Evolutionary conservation across 2,329 filamentous ascomycete genomes (phyloP).

Genomic region (Pestalotiopsis sp.): DNA sequence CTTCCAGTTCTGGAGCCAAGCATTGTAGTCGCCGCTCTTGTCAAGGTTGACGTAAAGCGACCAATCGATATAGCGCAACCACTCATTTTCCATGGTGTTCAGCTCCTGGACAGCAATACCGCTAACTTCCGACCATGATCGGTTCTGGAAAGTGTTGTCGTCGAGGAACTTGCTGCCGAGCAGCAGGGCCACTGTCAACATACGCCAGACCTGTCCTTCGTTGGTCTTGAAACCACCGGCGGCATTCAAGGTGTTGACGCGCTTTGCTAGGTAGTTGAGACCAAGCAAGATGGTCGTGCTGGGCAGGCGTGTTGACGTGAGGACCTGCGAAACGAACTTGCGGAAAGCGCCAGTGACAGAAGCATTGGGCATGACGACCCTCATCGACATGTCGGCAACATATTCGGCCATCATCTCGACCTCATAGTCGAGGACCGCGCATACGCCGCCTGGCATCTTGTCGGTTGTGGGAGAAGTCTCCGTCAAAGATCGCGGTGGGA

Average conservation of each 20-base stretch:
- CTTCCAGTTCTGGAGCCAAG: slow-evolving; percentile 64
- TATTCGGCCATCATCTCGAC: slow-evolving; percentile 97
- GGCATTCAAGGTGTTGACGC: slow-evolving; percentile 74
- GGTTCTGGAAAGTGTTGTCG: slow-evolving; percentile 97
- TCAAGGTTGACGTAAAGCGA: slow-evolving; percentile 84
- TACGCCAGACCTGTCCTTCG: slow-evolving; percentile 79
- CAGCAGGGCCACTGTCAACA: slow-evolving; percentile 82
- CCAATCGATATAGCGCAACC: slow-evolving; percentile 83
- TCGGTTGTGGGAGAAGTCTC: slow-evolving; percentile 28
- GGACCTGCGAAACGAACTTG: slow-evolving; percentile 89
- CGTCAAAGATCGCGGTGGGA: slow-evolving; percentile 30
- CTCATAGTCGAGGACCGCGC: slow-evolving; percentile 93
- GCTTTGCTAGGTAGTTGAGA: slow-evolving; percentile 84
- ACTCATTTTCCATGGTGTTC: slow-evolving; percentile 84
- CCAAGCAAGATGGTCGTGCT: slow-evolving; percentile 90
- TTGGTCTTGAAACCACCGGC: slow-evolving; percentile 56
- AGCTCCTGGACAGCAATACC: slow-evolving; percentile 83
- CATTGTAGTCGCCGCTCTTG: slow-evolving; percentile 70
- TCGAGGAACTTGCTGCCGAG: slow-evolving; percentile 95
- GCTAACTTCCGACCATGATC: slow-evolving; percentile 94
- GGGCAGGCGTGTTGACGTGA: slow-evolving; percentile 86
- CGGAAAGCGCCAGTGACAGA: slow-evolving; percentile 73
- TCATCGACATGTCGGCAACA: slow-evolving; percentile 82
- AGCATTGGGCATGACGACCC: slow-evolving; percentile 56
- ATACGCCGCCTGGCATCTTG: slow-evolving; percentile 80